Evolutionary conservation across 2,329 filamentous ascomycete species (phyloP), one percentile per base, ranked within the genome.

Genomic region (Aureobasidium zeae): DNA sequence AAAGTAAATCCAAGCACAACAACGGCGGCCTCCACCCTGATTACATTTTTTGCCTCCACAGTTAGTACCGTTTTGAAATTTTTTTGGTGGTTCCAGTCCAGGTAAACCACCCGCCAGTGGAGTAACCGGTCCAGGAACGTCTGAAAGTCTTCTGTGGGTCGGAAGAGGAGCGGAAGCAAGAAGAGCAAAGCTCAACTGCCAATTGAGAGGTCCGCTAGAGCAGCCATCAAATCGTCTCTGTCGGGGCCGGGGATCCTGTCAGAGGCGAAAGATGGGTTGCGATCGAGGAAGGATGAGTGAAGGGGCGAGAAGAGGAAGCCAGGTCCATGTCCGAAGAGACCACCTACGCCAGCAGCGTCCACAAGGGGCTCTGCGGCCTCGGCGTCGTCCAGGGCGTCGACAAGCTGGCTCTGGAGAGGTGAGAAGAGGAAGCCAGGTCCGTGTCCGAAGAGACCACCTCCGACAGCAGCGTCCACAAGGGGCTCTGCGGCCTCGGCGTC

Each of bases 21-120:
- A 30, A n/a, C 28, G 11, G 11, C 22, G 24, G 25, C 36, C 26
- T 39, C 7, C 20, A 29, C 20, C 25, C 36, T 17, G 36, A 39
- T 17, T 39, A 16, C 36, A 15, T 39, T 39, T 37, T 39, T 39
- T 39, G 36, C 36, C 36, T 39, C 21, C 36, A 15, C 36, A 11
- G 8, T 29, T 39, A 39, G 10, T 19, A 29, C 36, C 25, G 7
- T 39, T 39, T 39, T 39, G 10, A 21, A 30, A 4, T 39, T 30
- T 39, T 39, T 39, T 39, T 39, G 25, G 22, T 28, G 25, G 34
- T 39, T 24, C 3, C 36, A 16, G 19, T 20, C 5, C 15, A 16
- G 12, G 15, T 20, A 12, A 25, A 10, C 17, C 15, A 11, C 22
- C 34, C 34, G 34, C 34, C 34, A 37, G 22, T 21, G n/a, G 8